Base-by-base conservation (phyloP, 2,329 filamentous ascomycete species). In the Acephala macrosclerotiorum region DNA sequence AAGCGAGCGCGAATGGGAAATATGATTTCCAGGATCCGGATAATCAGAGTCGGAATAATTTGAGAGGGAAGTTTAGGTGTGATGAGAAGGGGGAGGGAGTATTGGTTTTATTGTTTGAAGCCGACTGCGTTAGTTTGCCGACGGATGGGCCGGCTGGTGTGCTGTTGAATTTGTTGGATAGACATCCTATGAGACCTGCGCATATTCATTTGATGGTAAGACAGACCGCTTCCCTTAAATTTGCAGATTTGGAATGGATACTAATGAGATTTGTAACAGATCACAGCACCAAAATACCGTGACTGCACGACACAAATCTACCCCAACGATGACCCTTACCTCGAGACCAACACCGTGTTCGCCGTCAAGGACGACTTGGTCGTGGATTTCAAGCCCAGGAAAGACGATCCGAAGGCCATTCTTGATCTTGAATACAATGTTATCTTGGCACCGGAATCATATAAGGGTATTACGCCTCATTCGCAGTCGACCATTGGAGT, bases 241-340 rank as follows among this genome's bases (percentile, higher is more conserved):
- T 25, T 16, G 55, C 53, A 66, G 2, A 25, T 49, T 25, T 49
- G 9, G 42, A 7, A 3, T n/a, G 18, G 2, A 18, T 20, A 7
- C 8, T 14, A 14, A 4, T 18, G 42, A n/a, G n/a, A n/a, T n/a
- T n/a, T n/a, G n/a, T n/a, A n/a, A 45, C 42, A 86, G 82, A 80
- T 85, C 76, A 81, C 83, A 40, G 81, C 82, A 12, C 81, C 85
- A 1, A 85, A 85, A 8, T 88, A 90, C 80, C 90, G 87, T 73
- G 82, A 89, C 0, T 83, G 96, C 59, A 90, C 89, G 0, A 91
- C 89, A 1, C 92, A 96, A 77, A 89, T 95, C 64, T 95, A 93
- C 75, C 91, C 93, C 76, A 80, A 83, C 64, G 82, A 86, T 67
- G 87, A 88, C 77, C 82, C 85, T 68, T 89, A 92, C 71, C 80